Base-by-base conservation (phyloP, 106 monocot species). In the Alisma plantagoaquatica region DNA sequence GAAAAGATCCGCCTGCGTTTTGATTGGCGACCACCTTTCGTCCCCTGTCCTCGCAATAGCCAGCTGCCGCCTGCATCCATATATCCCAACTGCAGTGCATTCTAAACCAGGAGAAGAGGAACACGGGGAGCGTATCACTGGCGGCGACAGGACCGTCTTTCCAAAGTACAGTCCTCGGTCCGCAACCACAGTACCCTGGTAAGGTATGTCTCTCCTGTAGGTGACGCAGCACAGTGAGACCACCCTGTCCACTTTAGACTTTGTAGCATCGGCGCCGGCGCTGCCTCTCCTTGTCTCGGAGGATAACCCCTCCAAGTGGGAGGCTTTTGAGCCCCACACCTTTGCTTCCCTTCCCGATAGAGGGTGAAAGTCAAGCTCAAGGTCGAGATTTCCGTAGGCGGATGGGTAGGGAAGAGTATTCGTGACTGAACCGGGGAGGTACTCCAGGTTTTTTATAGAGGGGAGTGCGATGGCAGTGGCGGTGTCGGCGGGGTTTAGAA, bases 131-230 rank as follows among this genome's bases (percentile, higher is more conserved):
- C n/a, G 12, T 12, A 17, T 20, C 27, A 15, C 29, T 51, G 25
- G n/a, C 23, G 15, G 15, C 26, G 8, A 25, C 19, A 53, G 31
- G 17, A 53, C 19, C 10, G 31, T 53, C 19, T 53, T 53, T 32
- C 53, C 53, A 53, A 53, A 53, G 31, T 53, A 33, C 3, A 53
- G 27, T 20, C 53, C 53, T 10, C 27, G 23, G 31, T 53, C 31
- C 17, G 25, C 20, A 10, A 53, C 53, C n/a, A 9, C 31, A 1
- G 53, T n/a, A 12, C 53, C 53, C 53, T 53, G 18, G 17, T 15
- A 53, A 4, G 53, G 17, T 32, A 31, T 32, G 20, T 53, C 18
- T 18, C 0, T 53, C 2, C 27, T 27, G 53, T 53, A 53, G 19
- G 27, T 18, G 25, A 53, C 53, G 16, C 25, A 53, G 27, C 22